These are phyloP conservation scores for Hyaloscypha hepaticicola DNA, from an alignment of 495 filamentous ascomycete species.

Conservation along the genomic window DNA sequence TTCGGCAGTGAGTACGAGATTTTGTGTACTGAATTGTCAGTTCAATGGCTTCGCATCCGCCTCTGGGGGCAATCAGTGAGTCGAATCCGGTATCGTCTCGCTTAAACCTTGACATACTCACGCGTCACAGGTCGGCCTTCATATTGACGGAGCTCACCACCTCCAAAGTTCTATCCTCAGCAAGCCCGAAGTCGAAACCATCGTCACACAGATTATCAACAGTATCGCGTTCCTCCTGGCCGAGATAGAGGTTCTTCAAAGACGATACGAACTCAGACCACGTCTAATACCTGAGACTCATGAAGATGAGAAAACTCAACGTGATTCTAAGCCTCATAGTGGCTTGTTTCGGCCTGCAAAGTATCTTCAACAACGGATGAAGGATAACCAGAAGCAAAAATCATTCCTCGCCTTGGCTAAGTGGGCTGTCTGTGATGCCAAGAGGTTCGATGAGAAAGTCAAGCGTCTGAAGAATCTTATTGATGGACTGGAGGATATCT, in stretches of 20 bases:
- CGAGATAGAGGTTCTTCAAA: conserved; percentile 25
- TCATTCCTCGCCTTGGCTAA: conserved; percentile 26
- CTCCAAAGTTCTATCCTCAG: conserved; percentile 9
- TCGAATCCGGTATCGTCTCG: neutral
- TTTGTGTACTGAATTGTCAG: conserved; percentile 24
- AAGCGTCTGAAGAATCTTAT: conserved; percentile 26
- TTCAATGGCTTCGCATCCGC: conserved; percentile 24
- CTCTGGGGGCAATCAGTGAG: conserved; percentile 29
- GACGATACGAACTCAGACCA: conserved; percentile 23
- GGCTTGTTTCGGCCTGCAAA: conserved; percentile 4
- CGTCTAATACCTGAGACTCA: neutral
- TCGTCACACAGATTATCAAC: conserved; percentile 16
- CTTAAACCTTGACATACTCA: neutral
- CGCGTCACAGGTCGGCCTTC: conserved; percentile 7
- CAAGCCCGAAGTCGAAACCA: conserved; percentile 11
- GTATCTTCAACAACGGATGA: conserved; percentile 16
- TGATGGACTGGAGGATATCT: conserved; percentile 31
- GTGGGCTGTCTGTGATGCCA: conserved; percentile 29
- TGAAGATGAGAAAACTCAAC: neutral
- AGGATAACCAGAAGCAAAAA: conserved; percentile 26
- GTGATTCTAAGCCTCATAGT: conserved; percentile 1
- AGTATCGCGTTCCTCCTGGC: conserved; percentile 18
- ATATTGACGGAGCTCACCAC: conserved; percentile 9
- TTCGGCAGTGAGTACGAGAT: conserved; percentile 28
- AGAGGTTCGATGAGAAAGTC: conserved; percentile 28